Base-by-base conservation (phyloP, 371 early-diverging fungal species). In the Mucor indicus region DNA sequence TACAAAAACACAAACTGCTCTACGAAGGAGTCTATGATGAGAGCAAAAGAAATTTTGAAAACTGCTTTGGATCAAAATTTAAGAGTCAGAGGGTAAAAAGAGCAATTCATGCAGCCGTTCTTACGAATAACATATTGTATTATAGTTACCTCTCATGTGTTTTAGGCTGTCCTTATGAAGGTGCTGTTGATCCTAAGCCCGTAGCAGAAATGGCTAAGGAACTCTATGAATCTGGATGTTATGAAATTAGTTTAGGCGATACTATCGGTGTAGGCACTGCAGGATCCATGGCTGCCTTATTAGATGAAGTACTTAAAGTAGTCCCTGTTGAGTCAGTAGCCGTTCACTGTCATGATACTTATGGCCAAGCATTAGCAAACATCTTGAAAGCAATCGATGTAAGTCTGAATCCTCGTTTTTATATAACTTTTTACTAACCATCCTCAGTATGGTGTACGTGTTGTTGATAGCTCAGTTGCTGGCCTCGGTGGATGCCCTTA, bases 401-500 rank as follows among this genome's bases (percentile, higher is more conserved):
- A 29, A 29, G 11, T 29, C 5, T 29, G 11, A 11, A 29, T 11
- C 5, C 7, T 11, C 11, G 29, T 7, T 29, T 29, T 11, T 7
- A 11, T 29, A 29, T 29, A 29, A 7, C 7, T 29, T 7, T 29
- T 7, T 29, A 29, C 5, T 7, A 29, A 5, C 32, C 29, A 8
- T 57, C 84, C n/a, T n/a, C n/a, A n/a, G 75, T 75, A 80, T 46
- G 98, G 96, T 4, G 73, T 98, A 39, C 84, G 95, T 13, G 87
- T 90, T 0, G 91, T 98, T 4, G 98, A 98, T 64, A 86, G 89
- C 40, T 92, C 94, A 0, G 87, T 95, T 16, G 92, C 94, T 16
- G 98, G 98, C 10, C 77, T 98, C 63, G 94, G 97, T 35, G 98
- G 98, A 22, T 98, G 98, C 55, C 98, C 98, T 21, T 98, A 93